phyloP scores from a whole-genome alignment of 1,284 basidiomycete genomes.

The Heterobasidion irregulare region DNA sequence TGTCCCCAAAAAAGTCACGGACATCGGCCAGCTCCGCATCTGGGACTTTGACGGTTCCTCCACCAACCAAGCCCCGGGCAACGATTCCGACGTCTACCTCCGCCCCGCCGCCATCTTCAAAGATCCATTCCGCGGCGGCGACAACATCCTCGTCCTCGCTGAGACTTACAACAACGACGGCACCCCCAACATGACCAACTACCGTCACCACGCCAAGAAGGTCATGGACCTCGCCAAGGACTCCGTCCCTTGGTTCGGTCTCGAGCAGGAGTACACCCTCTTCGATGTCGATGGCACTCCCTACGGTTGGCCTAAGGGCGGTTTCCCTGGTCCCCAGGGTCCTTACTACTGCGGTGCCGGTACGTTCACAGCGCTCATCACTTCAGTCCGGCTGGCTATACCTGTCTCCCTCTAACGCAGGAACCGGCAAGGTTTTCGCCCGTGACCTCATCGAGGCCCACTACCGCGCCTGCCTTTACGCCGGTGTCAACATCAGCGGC shows the following conservation, averaged over 20 bases:
- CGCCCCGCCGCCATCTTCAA: conserved; percentile 97
- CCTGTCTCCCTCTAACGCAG: conserved; percentile 27
- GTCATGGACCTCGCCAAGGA: conserved; percentile 87
- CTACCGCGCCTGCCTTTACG: conserved; percentile 95
- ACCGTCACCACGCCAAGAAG: conserved; percentile 87
- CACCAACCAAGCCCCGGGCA: conserved; percentile 91
- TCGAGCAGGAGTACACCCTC: conserved; percentile 99
- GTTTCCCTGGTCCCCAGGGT: conserved; percentile 99
- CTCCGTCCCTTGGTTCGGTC: conserved; percentile 91
- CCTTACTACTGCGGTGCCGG: conserved; percentile 99
- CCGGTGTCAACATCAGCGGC: conserved; percentile 97
- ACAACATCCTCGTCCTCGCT: conserved; percentile 95
- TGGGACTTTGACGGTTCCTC: conserved; percentile 99
- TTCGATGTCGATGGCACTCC: conserved; percentile 91
- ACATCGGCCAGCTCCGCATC: conserved; percentile 81
- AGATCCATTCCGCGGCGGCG: conserved; percentile 98
- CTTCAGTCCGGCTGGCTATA: neutral
- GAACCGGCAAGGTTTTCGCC: conserved; percentile 94
- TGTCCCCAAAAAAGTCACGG: conserved; percentile 76
- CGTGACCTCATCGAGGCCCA: conserved; percentile 99
- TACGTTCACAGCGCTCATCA: conserved; percentile 29
- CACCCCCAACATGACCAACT: conserved; percentile 96
- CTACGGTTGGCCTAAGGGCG: conserved; percentile 96
- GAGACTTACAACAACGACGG: conserved; percentile 99
- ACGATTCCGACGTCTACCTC: conserved; percentile 97